These are phyloP conservation scores for Trichoderma sp. DNA, from an alignment of 2,329 filamentous ascomycete species.

Conservation along the genomic window DNA sequence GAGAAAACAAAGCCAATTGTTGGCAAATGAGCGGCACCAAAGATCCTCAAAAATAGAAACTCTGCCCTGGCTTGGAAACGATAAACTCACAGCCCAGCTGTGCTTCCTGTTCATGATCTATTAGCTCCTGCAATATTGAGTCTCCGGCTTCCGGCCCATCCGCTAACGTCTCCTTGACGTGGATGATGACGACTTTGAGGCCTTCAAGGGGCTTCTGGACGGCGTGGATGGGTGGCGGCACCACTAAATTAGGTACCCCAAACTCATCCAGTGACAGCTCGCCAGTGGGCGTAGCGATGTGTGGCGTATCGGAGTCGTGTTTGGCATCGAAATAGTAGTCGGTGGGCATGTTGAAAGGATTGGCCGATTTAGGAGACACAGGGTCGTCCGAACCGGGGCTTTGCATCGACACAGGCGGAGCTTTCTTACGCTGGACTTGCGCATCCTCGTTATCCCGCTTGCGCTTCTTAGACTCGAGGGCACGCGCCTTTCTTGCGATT, in stretches of 20 bases:
- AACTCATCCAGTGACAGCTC: constrained; percentile 50
- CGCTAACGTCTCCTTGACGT: constrained; percentile 83
- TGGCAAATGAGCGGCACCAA: neutral
- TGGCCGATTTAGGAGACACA: constrained; percentile 56
- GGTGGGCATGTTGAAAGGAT: constrained; percentile 30
- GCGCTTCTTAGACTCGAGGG: constrained; percentile 59
- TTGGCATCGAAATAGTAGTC: constrained; percentile 29
- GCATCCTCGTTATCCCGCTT: constrained; percentile 53
- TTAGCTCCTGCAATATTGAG: constrained; percentile 71
- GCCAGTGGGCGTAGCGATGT: constrained; percentile 52
- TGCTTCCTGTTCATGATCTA: constrained; percentile 64
- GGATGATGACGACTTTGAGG: constrained; percentile 83
- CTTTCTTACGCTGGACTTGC: constrained; percentile 32
- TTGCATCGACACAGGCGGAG: constrained; percentile 30
- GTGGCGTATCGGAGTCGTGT: constrained; percentile 44
- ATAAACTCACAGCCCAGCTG: constrained; percentile 80
- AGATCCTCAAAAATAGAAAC: constrained; percentile 51
- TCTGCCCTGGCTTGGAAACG: constrained; percentile 69
- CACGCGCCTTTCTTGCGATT: constrained; percentile 48
- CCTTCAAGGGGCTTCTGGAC: constrained; percentile 64
- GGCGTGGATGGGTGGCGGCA: constrained; percentile 8
- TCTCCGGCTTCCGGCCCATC: constrained; percentile 70
- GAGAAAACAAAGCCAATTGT: constrained; percentile 1
- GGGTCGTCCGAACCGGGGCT: constrained; percentile 47
- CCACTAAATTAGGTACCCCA: constrained; percentile 37